Evolutionary conservation across 306 rosid species (phyloP).

Genomic region (Glycine tomentella): DNA sequence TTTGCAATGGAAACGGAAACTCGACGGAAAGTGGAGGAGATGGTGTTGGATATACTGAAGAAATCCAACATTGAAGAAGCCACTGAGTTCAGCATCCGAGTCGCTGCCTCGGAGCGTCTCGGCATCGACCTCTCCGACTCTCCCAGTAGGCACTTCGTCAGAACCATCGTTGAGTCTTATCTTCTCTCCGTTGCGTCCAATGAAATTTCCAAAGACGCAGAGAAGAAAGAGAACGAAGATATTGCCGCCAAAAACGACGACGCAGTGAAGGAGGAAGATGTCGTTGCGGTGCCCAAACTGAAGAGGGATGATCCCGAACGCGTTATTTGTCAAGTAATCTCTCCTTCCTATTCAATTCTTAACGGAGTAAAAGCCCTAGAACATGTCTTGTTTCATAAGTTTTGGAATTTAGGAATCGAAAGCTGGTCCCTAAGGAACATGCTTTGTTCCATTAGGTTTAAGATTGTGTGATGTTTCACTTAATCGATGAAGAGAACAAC

Average conservation of each 20-base stretch:
- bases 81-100: slow-evolving; percentile 71
- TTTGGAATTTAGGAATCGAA: background rate
- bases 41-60: slow-evolving; percentile 63
- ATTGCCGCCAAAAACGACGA: background rate
- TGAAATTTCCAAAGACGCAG: background rate
- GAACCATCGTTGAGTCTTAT: slow-evolving; percentile 67
- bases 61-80: slow-evolving; percentile 54
- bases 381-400: background rate
- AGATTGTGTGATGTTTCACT: background rate
- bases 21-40: slow-evolving; percentile 65
- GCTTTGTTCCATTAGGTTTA: background rate
- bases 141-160: slow-evolving; percentile 54
- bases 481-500: background rate
- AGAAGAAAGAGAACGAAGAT: background rate
- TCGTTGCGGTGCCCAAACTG: background rate
- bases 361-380: background rate
- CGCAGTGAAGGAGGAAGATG: background rate
- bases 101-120: slow-evolving; percentile 65
- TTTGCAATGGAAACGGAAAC: slow-evolving; percentile 63
- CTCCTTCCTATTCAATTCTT: background rate
- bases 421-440: background rate
- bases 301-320: slow-evolving; percentile 53
- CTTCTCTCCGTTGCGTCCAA: slow-evolving; percentile 52
- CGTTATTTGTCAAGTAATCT: slow-evolving; percentile 69
- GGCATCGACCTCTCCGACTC: slow-evolving; percentile 69